Evolutionary conservation across 345 rosid species (phyloP).

Genomic region (Corymbia maculata): DNA sequence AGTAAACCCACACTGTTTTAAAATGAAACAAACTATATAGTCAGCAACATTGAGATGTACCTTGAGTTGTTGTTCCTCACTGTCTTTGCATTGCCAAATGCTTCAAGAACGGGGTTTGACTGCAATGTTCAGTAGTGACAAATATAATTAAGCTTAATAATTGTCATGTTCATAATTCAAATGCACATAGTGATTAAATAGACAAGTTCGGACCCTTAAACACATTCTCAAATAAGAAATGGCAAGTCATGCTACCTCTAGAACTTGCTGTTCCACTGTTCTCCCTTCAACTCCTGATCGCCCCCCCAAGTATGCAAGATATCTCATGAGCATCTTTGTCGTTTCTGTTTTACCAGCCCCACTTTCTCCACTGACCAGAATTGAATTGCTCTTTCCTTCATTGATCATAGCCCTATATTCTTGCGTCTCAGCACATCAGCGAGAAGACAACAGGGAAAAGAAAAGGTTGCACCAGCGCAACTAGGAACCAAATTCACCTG

Average conservation of each 20-base stretch:
- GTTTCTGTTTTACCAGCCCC: slow-evolving; percentile 99
- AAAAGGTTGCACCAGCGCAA: not conserved
- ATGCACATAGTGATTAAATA: not conserved
- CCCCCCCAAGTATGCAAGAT: slow-evolving; percentile 88
- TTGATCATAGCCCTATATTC: slow-evolving; percentile 75
- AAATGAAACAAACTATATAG: not conserved
- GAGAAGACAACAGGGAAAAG: not conserved
- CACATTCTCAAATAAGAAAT: not conserved
- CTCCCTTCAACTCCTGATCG: slow-evolving; percentile 91
- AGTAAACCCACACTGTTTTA: not conserved
- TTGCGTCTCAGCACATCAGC: slow-evolving; percentile 13
- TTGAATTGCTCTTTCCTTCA: slow-evolving; percentile 83
- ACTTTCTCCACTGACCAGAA: slow-evolving; percentile 97
- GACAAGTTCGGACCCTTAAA: not conserved
- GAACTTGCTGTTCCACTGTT: slow-evolving; percentile 95
- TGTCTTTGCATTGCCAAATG: slow-evolving; percentile 97
- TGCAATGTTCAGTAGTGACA: slow-evolving; percentile 14
- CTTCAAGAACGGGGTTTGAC: slow-evolving; percentile 98
- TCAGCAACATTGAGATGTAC: slow-evolving; percentile 15
- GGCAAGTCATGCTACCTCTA: slow-evolving; percentile 44
- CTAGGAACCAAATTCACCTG: slow-evolving; percentile 23
- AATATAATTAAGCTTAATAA: not conserved
- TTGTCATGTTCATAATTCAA: not conserved
- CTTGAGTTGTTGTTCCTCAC: slow-evolving; percentile 93
- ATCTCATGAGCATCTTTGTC: slow-evolving; percentile 94